phyloP scores from a whole-genome alignment of 495 filamentous ascomycete species.

The Hypoxylon intermedium region DNA sequence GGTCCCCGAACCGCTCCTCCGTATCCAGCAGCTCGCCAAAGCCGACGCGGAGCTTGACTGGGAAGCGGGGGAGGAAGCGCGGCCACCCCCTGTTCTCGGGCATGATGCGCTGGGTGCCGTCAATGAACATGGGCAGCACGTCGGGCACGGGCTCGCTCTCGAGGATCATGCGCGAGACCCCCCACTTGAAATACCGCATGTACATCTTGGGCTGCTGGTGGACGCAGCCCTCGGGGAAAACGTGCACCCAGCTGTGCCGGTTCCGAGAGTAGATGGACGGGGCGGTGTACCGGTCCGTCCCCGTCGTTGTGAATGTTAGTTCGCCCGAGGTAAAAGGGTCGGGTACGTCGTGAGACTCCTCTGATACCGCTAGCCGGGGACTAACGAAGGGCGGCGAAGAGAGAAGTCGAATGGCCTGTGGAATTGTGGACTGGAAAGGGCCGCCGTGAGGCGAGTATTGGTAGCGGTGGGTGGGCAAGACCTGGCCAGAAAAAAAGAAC shows the following conservation, averaged over 20 bases:
- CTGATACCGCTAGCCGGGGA: background rate
- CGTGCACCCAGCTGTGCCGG: slow-evolving; percentile 82
- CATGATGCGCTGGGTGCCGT: slow-evolving; percentile 86
- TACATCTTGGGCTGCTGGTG: slow-evolving; percentile 81
- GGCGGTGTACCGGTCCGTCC: slow-evolving; percentile 61
- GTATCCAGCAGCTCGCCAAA: slow-evolving; percentile 72
- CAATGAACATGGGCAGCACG: slow-evolving; percentile 91
- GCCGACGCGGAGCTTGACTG: slow-evolving; percentile 73
- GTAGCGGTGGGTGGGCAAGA: slow-evolving; percentile 83
- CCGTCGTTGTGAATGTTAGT: slow-evolving; percentile 70
- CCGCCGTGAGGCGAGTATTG: slow-evolving; percentile 77
- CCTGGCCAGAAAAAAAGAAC: slow-evolving; percentile 89
- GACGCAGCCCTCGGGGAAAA: slow-evolving; percentile 93
- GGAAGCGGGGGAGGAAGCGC: slow-evolving; percentile 78
- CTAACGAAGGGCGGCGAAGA: slow-evolving; percentile 59
- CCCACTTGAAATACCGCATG: slow-evolving; percentile 98
- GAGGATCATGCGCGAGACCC: slow-evolving; percentile 84
- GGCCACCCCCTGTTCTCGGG: slow-evolving; percentile 78
- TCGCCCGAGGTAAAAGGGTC: slow-evolving; percentile 66
- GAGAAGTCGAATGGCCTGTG: slow-evolving; percentile 82
- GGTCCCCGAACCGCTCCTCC: slow-evolving; percentile 69
- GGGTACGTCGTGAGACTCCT: slow-evolving; percentile 46
- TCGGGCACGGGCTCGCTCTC: slow-evolving; percentile 83
- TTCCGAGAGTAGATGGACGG: slow-evolving; percentile 62
- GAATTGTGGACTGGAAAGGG: slow-evolving; percentile 88